Base-by-base conservation (phyloP, 345 rosid genomes). In the Mangifera indica region DNA sequence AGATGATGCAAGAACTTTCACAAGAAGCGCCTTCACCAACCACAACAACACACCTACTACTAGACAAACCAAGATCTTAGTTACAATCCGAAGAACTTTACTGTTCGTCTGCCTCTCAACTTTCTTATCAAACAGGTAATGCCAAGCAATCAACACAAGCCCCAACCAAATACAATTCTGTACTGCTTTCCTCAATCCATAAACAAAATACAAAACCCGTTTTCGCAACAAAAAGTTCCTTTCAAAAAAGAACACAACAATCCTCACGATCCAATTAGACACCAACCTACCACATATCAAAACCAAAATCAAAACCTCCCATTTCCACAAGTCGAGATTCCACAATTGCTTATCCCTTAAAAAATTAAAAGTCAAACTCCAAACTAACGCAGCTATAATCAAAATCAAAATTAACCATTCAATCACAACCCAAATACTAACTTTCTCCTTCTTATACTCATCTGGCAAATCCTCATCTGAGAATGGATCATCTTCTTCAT, bases 111-210 rank as follows among this genome's bases (percentile, higher is more conserved):
- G 89, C 80, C 84, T 83, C 78, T 67, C 72, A 0, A 90, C 92
- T 77, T 77, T 90, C 78, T 79, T 76, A 77, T 91, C 93, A n/a
- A 93, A 87, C 84, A 93, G 67, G 59, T 71, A 85, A 76, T 86
- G 90, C 98, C 98, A 93, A 9, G 91, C 89, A 25, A 88, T 77
- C 73, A 93, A 63, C 32, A 90, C 93, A 49, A 93, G 86, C 67
- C 97, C 93, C 63, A 91, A 45, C 98, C 98, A 93, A 6, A 93
- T 77, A 70, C 98, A 93, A 69, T 93, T 93, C 74, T 90, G 96
- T 13, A 93, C 98, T 2, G 91, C 86, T 0, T 79, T 86, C 66
- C 85, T 79, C 63, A 93, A 63, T 18, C 98, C 97, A 12, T 93
- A 93, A 8, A 93, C 97, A 48, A 93, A 93, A 80, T 91, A 93